These are phyloP conservation scores for Dactylonectria estremocensis DNA, from an alignment of 2,329 filamentous ascomycete species.

Conservation along the genomic window DNA sequence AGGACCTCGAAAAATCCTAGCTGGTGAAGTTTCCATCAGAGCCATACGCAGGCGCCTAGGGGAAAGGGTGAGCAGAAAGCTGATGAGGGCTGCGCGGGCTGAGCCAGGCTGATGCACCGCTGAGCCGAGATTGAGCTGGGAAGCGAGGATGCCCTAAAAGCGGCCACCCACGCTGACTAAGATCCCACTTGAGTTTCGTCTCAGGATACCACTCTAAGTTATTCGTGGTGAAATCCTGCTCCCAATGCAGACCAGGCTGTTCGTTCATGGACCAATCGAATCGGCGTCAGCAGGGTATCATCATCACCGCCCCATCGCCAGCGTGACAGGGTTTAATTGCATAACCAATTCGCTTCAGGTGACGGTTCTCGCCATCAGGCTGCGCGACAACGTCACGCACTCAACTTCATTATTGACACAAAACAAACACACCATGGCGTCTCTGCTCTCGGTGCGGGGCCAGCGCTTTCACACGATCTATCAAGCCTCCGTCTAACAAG, in stretches of 20 bases:
- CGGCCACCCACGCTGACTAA: too few species aligned
- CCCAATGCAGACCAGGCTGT: neutral
- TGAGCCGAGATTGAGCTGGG: too few species aligned
- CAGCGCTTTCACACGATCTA: neutral
- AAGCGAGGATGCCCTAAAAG: too few species aligned
- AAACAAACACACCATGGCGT: neutral
- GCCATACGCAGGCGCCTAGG: too few species aligned
- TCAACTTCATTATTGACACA: neutral
- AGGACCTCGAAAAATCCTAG: too few species aligned
- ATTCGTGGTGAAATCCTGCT: neutral
- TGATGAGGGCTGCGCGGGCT: too few species aligned
- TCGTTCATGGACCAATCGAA: neutral
- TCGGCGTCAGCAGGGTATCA: too few species aligned
- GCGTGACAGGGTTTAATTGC: conserved; percentile 1
- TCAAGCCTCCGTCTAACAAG: neutral
- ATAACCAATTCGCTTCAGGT: neutral
- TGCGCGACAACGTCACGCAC: neutral
- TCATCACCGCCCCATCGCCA: neutral
- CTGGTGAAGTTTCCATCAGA: too few species aligned
- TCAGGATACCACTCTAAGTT: too few species aligned
- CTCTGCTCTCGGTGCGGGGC: neutral
- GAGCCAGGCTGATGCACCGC: too few species aligned
- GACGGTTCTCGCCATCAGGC: neutral
- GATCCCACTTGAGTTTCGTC: too few species aligned
- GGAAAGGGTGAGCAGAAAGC: too few species aligned